These are phyloP conservation scores for Amphicarpaea edgeworthii DNA, from an alignment of 306 rosid genomes.

Conservation along the genomic window DNA sequence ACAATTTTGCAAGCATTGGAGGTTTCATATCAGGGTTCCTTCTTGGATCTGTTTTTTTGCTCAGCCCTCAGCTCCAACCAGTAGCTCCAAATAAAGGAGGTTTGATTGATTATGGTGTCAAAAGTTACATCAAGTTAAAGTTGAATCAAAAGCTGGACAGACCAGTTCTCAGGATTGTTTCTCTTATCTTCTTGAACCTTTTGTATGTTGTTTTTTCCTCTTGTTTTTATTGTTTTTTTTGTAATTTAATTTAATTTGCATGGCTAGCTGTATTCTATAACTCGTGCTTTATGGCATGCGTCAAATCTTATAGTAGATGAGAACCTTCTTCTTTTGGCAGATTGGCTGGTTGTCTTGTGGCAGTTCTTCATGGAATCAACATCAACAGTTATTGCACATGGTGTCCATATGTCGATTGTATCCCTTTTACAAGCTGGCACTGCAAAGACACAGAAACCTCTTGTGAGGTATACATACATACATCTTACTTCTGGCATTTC, in stretches of 20 bases:
- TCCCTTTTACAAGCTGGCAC: constrained; percentile 79
- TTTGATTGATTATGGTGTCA: constrained; percentile 54
- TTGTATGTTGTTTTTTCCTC: constrained; percentile 61
- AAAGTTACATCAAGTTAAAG: constrained; percentile 59
- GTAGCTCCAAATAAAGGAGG: constrained; percentile 64
- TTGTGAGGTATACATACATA: constrained; percentile 87
- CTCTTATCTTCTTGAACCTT: constrained; percentile 69
- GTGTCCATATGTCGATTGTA: constrained; percentile 82
- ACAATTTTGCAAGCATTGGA: constrained; percentile 82
- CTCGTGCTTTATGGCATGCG: constrained; percentile 38
- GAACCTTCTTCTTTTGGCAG: constrained; percentile 59
- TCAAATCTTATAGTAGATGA: constrained; percentile 51
- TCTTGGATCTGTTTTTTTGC: constrained; percentile 73
- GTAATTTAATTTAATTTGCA: constrained; percentile 32
- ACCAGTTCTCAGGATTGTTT: constrained; percentile 66
- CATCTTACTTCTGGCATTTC: constrained; percentile 39
- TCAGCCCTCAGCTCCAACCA: constrained; percentile 56
- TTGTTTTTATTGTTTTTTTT: constrained; percentile 9
- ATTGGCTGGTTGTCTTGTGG: constrained; percentile 76
- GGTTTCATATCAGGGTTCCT: constrained; percentile 89
- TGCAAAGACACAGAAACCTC: constrained; percentile 63
- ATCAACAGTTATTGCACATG: constrained; percentile 78
- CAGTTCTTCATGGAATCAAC: constrained; percentile 69
- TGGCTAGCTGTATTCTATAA: constrained; percentile 29
- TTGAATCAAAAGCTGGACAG: constrained; percentile 71